Percentiles rank a stretch among this genome's conserved stretches.
Evolutionary conservation across 768 basidiomycete species (phyloP).

Genomic region (Grammothele lineata): DNA sequence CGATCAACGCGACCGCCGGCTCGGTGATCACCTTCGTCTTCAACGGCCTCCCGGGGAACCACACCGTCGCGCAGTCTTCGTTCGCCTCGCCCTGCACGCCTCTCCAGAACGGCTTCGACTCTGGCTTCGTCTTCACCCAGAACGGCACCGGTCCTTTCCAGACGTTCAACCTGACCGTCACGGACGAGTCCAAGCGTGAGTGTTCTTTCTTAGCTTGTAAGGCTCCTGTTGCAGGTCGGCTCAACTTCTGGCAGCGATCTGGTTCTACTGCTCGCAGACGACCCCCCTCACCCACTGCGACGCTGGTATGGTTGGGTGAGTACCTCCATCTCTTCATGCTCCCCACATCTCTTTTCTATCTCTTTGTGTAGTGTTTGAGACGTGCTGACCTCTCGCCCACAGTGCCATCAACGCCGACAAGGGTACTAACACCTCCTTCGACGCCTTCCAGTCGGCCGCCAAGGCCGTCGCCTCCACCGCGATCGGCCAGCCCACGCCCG

Average conservation of each 20-base stretch:
- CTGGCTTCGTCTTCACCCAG: slow-evolving; percentile 45
- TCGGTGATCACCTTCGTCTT: slow-evolving; percentile 48
- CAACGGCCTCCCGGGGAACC: slow-evolving; percentile 48
- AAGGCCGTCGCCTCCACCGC: slow-evolving; percentile 28
- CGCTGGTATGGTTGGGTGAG: slow-evolving; percentile 32
- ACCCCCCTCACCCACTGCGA: slow-evolving; percentile 38
- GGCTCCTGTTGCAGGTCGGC: too few species aligned
- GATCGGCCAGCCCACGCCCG: slow-evolving; percentile 33
- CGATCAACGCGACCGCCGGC: slow-evolving; percentile 38
- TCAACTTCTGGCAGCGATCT: slow-evolving; percentile 44
- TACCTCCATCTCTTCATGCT: background rate
- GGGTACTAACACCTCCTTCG: slow-evolving; percentile 37
- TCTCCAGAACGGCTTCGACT: slow-evolving; percentile 46
- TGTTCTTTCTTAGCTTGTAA: background rate
- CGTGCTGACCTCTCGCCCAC: background rate
- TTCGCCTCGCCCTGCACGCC: slow-evolving; percentile 44
- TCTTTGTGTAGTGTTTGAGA: too few species aligned
- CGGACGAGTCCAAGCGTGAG: slow-evolving; percentile 42
- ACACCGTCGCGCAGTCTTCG: slow-evolving; percentile 49
- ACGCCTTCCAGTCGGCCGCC: slow-evolving; percentile 32
- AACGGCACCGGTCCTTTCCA: slow-evolving; percentile 25
- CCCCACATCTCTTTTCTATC: background rate
- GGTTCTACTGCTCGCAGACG: slow-evolving; percentile 59
- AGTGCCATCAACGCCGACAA: slow-evolving; percentile 50
- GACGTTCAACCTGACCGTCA: slow-evolving; percentile 48